Percentiles rank a stretch among this genome's conserved stretches.
Evolutionary conservation across 1,139 yeast species (phyloP).

Genomic region (Debaryomyces coudertii): DNA sequence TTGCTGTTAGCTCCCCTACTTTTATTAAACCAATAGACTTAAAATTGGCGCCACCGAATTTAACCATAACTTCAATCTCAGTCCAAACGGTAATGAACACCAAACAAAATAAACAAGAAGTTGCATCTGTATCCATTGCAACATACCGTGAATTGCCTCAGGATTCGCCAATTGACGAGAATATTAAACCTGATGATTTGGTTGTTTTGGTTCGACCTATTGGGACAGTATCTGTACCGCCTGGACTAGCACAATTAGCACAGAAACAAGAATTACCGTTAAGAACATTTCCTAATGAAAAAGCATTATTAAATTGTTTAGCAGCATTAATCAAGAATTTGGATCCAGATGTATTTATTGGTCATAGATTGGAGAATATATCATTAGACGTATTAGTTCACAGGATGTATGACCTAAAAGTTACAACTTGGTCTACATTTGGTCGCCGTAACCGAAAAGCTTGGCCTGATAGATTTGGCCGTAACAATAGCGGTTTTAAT

Average conservation of each 20-base stretch:
- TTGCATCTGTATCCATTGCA: slow-evolving; percentile 80
- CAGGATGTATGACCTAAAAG: slow-evolving; percentile 74
- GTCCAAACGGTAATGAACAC: slow-evolving; percentile 80
- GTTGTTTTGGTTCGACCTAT: slow-evolving; percentile 80
- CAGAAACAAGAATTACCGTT: slow-evolving; percentile 51
- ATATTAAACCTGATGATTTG: slow-evolving; percentile 55
- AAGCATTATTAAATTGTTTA: slow-evolving; percentile 69
- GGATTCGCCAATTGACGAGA: slow-evolving; percentile 67
- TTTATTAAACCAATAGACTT: slow-evolving; percentile 53
- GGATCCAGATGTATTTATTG: slow-evolving; percentile 91
- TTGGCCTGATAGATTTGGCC: slow-evolving; percentile 78
- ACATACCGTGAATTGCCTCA: slow-evolving; percentile 68
- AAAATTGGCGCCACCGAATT: slow-evolving; percentile 56
- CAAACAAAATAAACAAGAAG: slow-evolving; percentile 77
- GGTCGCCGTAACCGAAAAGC: slow-evolving; percentile 78
- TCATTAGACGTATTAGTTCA: slow-evolving; percentile 81
- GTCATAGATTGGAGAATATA: slow-evolving; percentile 81
- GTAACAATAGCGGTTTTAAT: slow-evolving; percentile 43
- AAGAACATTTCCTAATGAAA: slow-evolving; percentile 71
- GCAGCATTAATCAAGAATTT: slow-evolving; percentile 68
- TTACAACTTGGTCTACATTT: slow-evolving; percentile 76
- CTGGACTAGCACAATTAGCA: slow-evolving; percentile 67
- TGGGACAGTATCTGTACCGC: slow-evolving; percentile 64
- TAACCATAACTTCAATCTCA: slow-evolving; percentile 74
- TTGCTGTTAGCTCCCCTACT: slow-evolving; percentile 56